Evolutionary conservation across 1,284 basidiomycete genomes (phyloP).

Genomic region (Puccinia polysora): DNA sequence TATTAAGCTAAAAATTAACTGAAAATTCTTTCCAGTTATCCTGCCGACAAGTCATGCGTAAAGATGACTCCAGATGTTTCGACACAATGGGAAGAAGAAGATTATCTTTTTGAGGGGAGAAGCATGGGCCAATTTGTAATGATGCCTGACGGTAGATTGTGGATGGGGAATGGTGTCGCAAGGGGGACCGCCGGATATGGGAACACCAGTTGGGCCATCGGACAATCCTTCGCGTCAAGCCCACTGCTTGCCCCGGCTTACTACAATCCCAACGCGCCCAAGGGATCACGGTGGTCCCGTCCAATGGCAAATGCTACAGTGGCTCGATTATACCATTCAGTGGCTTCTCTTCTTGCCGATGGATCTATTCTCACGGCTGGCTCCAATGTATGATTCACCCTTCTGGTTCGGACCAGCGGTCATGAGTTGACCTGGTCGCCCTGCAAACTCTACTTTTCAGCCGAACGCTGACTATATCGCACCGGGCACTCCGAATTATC

Average conservation of each 20-base stretch:
- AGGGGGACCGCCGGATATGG: constrained; percentile 61
- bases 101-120: constrained; percentile 67
- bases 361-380: constrained; percentile 55
- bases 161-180: constrained; percentile 70
- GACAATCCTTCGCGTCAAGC: constrained; percentile 50
- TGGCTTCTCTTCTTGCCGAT: constrained; percentile 55
- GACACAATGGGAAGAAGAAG: constrained; percentile 64
- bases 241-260: constrained; percentile 56
- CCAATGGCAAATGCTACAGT: constrained; percentile 49
- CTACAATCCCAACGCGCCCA: constrained; percentile 52
- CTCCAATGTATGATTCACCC: constrained; percentile 54
- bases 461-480: constrained; percentile 43
- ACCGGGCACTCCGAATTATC: constrained; percentile 24
- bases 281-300: constrained; percentile 51
- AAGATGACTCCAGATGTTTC: constrained; percentile 72
- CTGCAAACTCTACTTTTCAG: not conserved
- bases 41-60: constrained; percentile 54
- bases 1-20: too few species aligned
- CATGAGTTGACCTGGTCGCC: too few species aligned
- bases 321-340: constrained; percentile 56
- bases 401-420: constrained; percentile 27
- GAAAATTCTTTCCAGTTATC: constrained; percentile 48
- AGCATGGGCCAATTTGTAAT: constrained; percentile 83
- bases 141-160: constrained; percentile 68
- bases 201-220: constrained; percentile 48